Conservation (phyloP, 441 rosid species). For the Flueggea neowawraea region DNA sequence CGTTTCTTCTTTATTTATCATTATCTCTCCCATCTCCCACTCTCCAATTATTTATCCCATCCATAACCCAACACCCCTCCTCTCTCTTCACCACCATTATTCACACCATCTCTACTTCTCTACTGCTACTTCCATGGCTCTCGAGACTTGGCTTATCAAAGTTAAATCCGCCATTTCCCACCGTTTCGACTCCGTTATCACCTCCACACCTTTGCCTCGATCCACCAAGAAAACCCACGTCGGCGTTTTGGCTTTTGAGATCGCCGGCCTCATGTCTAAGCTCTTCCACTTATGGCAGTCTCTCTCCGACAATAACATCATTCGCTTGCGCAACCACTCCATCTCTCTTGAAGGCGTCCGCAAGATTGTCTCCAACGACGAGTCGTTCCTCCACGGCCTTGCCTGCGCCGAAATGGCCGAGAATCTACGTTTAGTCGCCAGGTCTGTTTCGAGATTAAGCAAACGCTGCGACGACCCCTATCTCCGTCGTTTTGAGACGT, state of each 20-base stretch:
- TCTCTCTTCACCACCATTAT: background rate
- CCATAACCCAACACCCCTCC: background rate
- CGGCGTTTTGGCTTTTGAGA: slow-evolving; percentile 77
- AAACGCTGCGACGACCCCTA: slow-evolving; percentile 41
- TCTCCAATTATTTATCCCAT: background rate
- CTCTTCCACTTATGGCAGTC: slow-evolving; percentile 73
- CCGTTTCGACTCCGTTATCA: slow-evolving; percentile 41
- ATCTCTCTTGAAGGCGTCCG: slow-evolving; percentile 69
- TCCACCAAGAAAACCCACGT: slow-evolving; percentile 33
- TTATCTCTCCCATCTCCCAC: background rate
- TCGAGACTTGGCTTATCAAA: slow-evolving; percentile 73
- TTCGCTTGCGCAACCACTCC: slow-evolving; percentile 61
- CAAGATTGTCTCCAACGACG: slow-evolving; percentile 79
- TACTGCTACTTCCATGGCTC: slow-evolving; percentile 42
- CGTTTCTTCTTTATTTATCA: too few species aligned
- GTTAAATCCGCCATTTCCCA: slow-evolving; percentile 56
- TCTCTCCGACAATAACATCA: slow-evolving; percentile 68
- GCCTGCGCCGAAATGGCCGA: slow-evolving; percentile 82
- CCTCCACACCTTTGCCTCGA: slow-evolving; percentile 29
- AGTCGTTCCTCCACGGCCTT: slow-evolving; percentile 69
- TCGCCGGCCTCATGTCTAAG: slow-evolving; percentile 82
- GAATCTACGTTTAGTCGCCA: slow-evolving; percentile 49
- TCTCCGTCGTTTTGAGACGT: slow-evolving; percentile 46
- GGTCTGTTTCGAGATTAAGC: slow-evolving; percentile 55
- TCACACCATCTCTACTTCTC: background rate